These are phyloP conservation scores for Fraxinus greggii DNA, from an alignment of 305 asterid species.

Conservation along the genomic window DNA sequence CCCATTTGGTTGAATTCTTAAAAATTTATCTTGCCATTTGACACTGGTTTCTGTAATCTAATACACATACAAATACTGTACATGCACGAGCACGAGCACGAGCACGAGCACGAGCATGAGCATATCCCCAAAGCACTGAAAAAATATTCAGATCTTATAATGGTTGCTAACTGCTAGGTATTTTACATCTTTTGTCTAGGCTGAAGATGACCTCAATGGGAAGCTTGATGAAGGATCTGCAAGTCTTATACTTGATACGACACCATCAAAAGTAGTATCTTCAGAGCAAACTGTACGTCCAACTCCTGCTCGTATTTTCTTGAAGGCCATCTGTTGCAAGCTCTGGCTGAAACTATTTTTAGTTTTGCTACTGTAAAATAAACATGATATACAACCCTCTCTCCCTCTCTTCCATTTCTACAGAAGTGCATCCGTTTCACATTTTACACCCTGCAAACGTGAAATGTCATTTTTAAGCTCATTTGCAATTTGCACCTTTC, in stretches of 20 bases:
- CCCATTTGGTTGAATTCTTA: conserved; percentile 9
- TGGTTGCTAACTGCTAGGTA: neutral
- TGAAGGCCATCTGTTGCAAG: conserved; percentile 15
- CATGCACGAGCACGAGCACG: neutral
- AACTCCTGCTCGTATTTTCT: conserved; percentile 20
- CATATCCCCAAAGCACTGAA: neutral
- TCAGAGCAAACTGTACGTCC: conserved; percentile 82
- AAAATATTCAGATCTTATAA: neutral
- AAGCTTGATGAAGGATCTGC: conserved; percentile 95
- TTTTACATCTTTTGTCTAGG: conserved; percentile 44
- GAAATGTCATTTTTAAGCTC: neutral
- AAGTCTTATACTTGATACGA: conserved; percentile 69
- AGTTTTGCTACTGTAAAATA: conserved; percentile 1
- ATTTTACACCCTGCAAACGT: conserved; percentile 3
- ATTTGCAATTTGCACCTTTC: neutral
- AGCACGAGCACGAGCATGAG: neutral
- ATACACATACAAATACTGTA: neutral
- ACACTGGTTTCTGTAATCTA: neutral
- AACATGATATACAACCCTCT: neutral
- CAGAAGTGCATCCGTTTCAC: neutral
- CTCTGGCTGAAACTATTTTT: conserved; percentile 22
- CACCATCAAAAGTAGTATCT: conserved; percentile 92
- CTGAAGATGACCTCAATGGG: conserved; percentile 71
- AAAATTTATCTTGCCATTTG: neutral
- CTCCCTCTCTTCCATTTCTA: neutral